These are phyloP conservation scores for Euptelea pleiosperma DNA, from an alignment of 164 flowering plant genomes.

Conservation along the genomic window DNA sequence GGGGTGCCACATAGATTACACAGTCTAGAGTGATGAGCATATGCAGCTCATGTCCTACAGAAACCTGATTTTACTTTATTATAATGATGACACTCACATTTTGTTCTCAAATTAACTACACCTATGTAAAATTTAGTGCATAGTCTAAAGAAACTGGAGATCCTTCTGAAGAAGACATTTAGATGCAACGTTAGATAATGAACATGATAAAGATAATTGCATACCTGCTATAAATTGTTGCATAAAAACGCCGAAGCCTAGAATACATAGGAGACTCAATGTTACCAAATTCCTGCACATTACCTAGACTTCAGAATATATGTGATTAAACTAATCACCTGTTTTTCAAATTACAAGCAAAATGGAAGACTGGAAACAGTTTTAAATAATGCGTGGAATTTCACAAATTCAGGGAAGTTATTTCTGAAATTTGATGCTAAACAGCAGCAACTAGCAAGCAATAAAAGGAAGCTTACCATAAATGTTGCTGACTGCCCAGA, in stretches of 20 bases:
- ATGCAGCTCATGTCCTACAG: no score
- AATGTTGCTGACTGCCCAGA: slow-evolving; percentile 84
- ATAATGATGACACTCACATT: no score
- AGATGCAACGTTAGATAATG: background rate
- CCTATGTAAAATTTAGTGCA: no score
- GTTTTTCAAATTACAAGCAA: no score
- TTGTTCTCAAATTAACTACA: no score
- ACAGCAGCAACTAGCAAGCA: background rate
- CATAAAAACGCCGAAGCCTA: slow-evolving; percentile 66
- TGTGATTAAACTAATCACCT: no score
- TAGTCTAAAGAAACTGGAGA: no score
- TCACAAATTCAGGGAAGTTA: background rate
- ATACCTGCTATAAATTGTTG: slow-evolving; percentile 71
- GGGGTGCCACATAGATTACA: no score
- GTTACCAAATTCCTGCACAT: slow-evolving; percentile 88
- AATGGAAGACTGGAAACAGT: background rate
- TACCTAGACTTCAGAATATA: slow-evolving; percentile 8
- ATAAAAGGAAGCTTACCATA: slow-evolving; percentile 53
- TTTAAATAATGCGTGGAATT: background rate
- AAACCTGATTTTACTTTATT: no score
- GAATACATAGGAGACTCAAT: slow-evolving; percentile 82
- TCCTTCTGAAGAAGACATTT: no score
- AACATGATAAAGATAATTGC: slow-evolving; percentile 4
- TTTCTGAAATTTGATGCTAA: background rate
- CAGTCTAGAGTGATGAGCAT: no score